Conservation (phyloP, 306 rosid species). For the Gleditsia sinensis region DNA sequence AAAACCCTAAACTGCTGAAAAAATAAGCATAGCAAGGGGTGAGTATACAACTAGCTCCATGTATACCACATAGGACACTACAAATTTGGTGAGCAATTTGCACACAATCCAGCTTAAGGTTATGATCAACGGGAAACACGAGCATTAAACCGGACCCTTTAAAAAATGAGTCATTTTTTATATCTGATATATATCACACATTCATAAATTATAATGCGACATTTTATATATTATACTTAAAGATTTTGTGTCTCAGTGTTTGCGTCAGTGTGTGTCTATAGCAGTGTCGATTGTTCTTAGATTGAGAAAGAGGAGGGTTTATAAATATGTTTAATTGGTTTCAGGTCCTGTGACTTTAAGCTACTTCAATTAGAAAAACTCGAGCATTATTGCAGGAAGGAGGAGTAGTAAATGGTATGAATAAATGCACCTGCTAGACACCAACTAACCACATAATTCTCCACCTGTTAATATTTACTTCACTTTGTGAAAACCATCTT, state of each 20-base stretch:
- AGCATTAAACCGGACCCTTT: too few species aligned
- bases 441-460: slow-evolving; percentile 75
- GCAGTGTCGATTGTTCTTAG: too few species aligned
- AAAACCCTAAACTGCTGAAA: neutral
- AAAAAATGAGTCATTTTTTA: too few species aligned
- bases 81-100: neutral
- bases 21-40: neutral
- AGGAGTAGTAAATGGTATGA: slow-evolving; percentile 47
- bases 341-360: neutral
- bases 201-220: too few species aligned
- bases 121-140: neutral
- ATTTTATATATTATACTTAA: too few species aligned
- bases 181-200: too few species aligned
- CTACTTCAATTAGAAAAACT: neutral
- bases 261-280: too few species aligned
- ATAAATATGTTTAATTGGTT: neutral
- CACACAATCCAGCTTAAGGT: neutral
- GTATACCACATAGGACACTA: neutral
- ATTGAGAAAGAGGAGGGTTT: too few species aligned
- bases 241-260: too few species aligned
- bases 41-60: neutral
- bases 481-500: slow-evolving; percentile 43
- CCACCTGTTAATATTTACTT: slow-evolving; percentile 82
- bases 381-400: slow-evolving; percentile 11
- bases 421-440: slow-evolving; percentile 72